phyloP scores from a whole-genome alignment of 768 basidiomycete species.

The Boletus coccyginus region DNA sequence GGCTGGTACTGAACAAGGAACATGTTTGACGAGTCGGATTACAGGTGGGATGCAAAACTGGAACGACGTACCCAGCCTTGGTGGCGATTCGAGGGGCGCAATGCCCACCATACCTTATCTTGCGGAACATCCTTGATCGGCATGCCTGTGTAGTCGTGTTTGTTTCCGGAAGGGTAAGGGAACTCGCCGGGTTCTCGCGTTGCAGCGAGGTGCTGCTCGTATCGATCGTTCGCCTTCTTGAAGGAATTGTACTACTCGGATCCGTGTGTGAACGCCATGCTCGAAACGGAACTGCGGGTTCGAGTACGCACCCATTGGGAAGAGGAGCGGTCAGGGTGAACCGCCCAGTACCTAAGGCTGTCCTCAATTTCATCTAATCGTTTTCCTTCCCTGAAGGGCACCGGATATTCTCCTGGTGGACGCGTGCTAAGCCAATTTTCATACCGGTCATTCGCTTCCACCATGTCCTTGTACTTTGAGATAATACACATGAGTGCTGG shows the following conservation, averaged over 20 bases:
- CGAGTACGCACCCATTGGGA: conserved; percentile 11
- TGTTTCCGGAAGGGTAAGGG: neutral
- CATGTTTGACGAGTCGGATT: neutral
- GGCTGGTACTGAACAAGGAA: conserved; percentile 9
- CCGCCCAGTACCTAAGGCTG: conserved; percentile 5
- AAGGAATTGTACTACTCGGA: conserved; percentile 1
- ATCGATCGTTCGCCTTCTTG: conserved; percentile 7
- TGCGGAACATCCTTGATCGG: conserved; percentile 16
- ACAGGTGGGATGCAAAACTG: neutral
- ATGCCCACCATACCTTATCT: conserved; percentile 12
- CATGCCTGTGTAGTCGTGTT: neutral
- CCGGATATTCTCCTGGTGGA: conserved; percentile 7
- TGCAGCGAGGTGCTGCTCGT: conserved; percentile 3
- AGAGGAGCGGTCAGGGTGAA: neutral
- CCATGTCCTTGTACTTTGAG: conserved; percentile 4
- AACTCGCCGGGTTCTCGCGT: conserved; percentile 8
- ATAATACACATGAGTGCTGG: neutral
- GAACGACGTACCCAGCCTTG: conserved; percentile 9
- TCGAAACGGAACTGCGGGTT: neutral
- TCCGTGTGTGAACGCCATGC: neutral
- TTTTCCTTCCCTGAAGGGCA: conserved; percentile 6
- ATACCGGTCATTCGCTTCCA: conserved; percentile 11
- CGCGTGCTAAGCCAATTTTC: conserved; percentile 14
- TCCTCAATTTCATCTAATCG: neutral
- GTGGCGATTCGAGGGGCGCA: neutral